Conservation (phyloP, 1,284 basidiomycete genomes). For the Mycosarcoma mackinlayi region DNA sequence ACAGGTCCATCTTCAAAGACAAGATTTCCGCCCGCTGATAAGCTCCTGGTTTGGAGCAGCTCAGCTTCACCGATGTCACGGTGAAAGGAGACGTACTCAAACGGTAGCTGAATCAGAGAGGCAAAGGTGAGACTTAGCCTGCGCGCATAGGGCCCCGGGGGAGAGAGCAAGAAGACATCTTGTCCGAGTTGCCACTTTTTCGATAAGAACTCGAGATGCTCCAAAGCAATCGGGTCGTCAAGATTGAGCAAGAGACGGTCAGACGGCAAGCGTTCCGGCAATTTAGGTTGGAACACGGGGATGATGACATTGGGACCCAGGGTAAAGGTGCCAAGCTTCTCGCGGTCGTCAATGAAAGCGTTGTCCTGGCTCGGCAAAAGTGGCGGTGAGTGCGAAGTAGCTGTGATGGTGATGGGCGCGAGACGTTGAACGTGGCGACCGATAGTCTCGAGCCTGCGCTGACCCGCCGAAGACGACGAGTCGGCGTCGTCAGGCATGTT, state of each 20-base stretch:
- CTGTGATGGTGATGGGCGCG: constrained; percentile 31
- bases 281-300: constrained; percentile 59
- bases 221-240: constrained; percentile 61
- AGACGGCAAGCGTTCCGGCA: constrained; percentile 54
- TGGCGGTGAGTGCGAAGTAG: constrained; percentile 15
- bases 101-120: constrained; percentile 65
- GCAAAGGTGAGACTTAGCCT: constrained; percentile 68
- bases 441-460: constrained; percentile 38
- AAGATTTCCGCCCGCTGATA: constrained; percentile 63
- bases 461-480: constrained; percentile 23
- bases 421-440: constrained; percentile 40
- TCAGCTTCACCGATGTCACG: constrained; percentile 69
- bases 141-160: constrained; percentile 68
- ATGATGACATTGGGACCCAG: constrained; percentile 64
- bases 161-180: constrained; percentile 65
- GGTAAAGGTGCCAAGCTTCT: constrained; percentile 58
- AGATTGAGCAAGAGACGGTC: constrained; percentile 61
- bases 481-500: constrained; percentile 36
- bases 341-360: constrained; percentile 27
- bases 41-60: constrained; percentile 67
- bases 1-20: constrained; percentile 67
- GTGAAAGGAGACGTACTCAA: constrained; percentile 68
- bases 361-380: constrained; percentile 12
- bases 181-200: constrained; percentile 67
- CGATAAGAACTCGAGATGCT: constrained; percentile 65